Base-by-base conservation (phyloP, 2,329 filamentous ascomycete genomes). In the Neocatenulostroma microsporum region DNA sequence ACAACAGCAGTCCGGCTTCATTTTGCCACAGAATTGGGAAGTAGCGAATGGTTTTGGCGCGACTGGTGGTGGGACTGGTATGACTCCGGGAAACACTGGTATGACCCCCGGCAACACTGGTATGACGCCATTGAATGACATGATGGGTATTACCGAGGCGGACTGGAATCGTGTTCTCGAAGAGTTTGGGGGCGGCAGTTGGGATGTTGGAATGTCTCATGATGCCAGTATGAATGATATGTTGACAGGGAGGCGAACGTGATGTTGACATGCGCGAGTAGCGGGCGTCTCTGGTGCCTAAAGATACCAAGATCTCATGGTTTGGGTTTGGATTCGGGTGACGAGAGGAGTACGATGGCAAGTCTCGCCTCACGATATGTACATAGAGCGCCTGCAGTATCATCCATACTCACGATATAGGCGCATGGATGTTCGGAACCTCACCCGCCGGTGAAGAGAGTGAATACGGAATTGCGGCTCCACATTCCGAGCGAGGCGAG, bases 131-230 rank as follows among this genome's bases (percentile, higher is more conserved):
- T 29, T 48, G 34, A 43, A 36, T 30, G 50, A 55, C 8, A 44
- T 51, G 36, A 51, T 56, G 50, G 41, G 41, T 8, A 49, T 57
- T 49, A 47, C 42, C 6, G 55, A 58, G 34, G 49, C 42, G 24
- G 55, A 57, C 15, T 58, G 53, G 53, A 51, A 47, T 29, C 43
- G 42, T 20, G 44, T 58, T 41, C 34, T 58, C 36, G 47, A 54
- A 14, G 45, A 36, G 14, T 46, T 57, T 30, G 31, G 42, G 2
- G 19, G 19, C 4, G n/a, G 12, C 4, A 19, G 17, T 14, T 42
- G 40, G 40, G 26, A 24, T 11, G 31, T 23, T 21, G 37, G 30
- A 3, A 6, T 32, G 4, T 5, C 5, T 8, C 23, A 36, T 28
- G 23, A 28, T 9, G 8, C 23, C 9, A 24, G 23, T n/a, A 24